Base-by-base conservation (phyloP, 2,329 filamentous ascomycete genomes). In the Claviceps spartinae region DNA sequence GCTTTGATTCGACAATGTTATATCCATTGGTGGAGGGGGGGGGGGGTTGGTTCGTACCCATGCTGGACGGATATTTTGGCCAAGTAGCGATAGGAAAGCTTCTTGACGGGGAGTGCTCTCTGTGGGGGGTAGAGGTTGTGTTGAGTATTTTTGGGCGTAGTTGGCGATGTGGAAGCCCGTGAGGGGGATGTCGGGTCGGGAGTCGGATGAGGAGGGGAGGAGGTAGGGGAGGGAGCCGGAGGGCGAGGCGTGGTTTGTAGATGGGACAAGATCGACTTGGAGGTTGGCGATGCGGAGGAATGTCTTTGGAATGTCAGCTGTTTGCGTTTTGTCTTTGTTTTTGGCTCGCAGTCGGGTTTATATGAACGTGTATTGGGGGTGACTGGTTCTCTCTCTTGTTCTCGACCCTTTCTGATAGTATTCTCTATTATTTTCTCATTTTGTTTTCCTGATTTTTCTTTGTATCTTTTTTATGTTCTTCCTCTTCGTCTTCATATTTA, bases 201-300 rank as follows among this genome's bases (percentile, higher is more conserved):
- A 56, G 20, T 54, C 47, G 59, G 61, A 55, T 13, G 60, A 58
- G 30, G 66, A 56, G 9, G 86, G 84, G 8, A 91, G 76, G 44
- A 98, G 76, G 69, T 95, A 97, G 0, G 93, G 93, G 14, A 97
- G 76, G n/a, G 83, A 76, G 53, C 91, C 90, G 22, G 83, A 85
- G 0, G 91, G 91, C 2, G 90, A 95, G 49, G 91, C 89, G 72
- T 97, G 93, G 67, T 97, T 97, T 60, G 81, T 95, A 4, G 89
- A 94, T 4, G 87, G 70, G 6, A 81, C 72, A 49, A 84, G 72
- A 50, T 73, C 72, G 65, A 90, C 85, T 4, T 80, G 69, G 54
- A 95, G 73, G 42, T 77, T 77, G 49, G 82, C 77, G 60, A 96
- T 87, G 60, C 81, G 86, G 55, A 98, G 76, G 67, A 88, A 93